Evolutionary conservation across 805 yeast species (phyloP).

Genomic region (Ogataea siamensis): DNA sequence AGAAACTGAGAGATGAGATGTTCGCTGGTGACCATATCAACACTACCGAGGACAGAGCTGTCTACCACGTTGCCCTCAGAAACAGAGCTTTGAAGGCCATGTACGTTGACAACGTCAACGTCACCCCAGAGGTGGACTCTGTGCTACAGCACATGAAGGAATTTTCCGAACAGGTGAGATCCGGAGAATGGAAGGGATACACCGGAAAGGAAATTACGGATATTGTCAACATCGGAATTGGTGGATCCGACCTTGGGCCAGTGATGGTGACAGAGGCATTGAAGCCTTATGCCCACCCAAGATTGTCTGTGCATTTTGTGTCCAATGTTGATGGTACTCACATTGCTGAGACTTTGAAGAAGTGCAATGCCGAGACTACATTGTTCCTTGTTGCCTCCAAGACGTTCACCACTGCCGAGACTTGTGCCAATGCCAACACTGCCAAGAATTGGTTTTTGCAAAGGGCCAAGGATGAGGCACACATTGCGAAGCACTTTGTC

Average conservation of each 20-base stretch:
- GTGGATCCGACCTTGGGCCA: slow-evolving; percentile 98
- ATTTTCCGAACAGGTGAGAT: slow-evolving; percentile 84
- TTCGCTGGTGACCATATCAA: slow-evolving; percentile 93
- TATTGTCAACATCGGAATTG: slow-evolving; percentile 96
- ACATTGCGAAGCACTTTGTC: slow-evolving; percentile 95
- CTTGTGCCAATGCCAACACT: slow-evolving; percentile 91
- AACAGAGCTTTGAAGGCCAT: slow-evolving; percentile 82
- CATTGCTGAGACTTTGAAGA: slow-evolving; percentile 84
- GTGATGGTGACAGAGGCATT: slow-evolving; percentile 99
- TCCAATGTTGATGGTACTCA: slow-evolving; percentile 99
- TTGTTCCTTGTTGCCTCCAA: slow-evolving; percentile 90
- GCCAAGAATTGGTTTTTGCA: slow-evolving; percentile 94
- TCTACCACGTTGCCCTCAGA: slow-evolving; percentile 94
- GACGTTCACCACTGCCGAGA: slow-evolving; percentile 99
- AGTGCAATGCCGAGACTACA: slow-evolving; percentile 84
- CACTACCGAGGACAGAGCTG: slow-evolving; percentile 95
- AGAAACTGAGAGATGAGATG: slow-evolving; percentile 83
- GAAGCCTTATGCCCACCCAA: slow-evolving; percentile 78
- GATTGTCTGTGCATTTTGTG: slow-evolving; percentile 83
- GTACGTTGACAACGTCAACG: slow-evolving; percentile 87
- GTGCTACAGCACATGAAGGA: slow-evolving; percentile 96
- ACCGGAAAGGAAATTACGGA: slow-evolving; percentile 92
- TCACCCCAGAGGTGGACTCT: slow-evolving; percentile 85
- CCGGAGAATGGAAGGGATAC: slow-evolving; percentile 96
- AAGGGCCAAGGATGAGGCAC: slow-evolving; percentile 50